Evolutionary conservation across 805 yeast genomes (phyloP), one percentile per base, ranked within the genome.

Genomic region (Candida taoyuanica): DNA sequence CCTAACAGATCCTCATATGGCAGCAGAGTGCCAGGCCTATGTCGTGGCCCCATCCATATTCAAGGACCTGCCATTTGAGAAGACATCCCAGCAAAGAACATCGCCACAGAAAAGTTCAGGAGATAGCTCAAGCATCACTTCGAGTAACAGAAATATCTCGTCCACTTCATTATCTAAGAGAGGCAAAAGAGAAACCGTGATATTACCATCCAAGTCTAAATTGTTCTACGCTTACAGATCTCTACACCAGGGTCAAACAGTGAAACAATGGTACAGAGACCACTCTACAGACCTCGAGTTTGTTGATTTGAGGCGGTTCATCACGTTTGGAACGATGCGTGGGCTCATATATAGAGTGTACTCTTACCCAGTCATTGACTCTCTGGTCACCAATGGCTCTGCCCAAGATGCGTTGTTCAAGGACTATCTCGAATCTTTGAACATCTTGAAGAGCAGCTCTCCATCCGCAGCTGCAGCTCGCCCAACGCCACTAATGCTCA

Each of bases 11-110:
- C 64, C 70, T 7, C 67, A 71, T 1, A 68, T 91, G 71, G 85
- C 88, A 9, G 71, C 74, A 9, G 95, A 88, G 49, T 91, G 98
- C 57, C 95, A 85, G 55, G 76, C 81, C 1, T 93, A 87, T 52
- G 89, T 88, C 2, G 69, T 77, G 33, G 60, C 76, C 28, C 50
- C 68, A 24, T 56, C 68, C 12, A 49, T 62, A 5, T 59, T 70
- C 52, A 38, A 46, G 41, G 45, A 44, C 4, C 21, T 70, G 15
- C 71, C 73, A 2, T 55, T 62, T 29, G 59, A 58, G 18, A 34
- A 33, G 3, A 11, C 37, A 13, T 7, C 21, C 13, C 41, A 23
- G 17, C 38, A 32, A 17, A 38, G 20, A 12, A 2, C 37, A 5
- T 9, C 36, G 13, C 7, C 13, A 16, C 31, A 23, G 29, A 19